These are phyloP conservation scores for Fusarium veterinarium DNA, from an alignment of 2,329 filamentous ascomycete genomes.

Conservation along the genomic window DNA sequence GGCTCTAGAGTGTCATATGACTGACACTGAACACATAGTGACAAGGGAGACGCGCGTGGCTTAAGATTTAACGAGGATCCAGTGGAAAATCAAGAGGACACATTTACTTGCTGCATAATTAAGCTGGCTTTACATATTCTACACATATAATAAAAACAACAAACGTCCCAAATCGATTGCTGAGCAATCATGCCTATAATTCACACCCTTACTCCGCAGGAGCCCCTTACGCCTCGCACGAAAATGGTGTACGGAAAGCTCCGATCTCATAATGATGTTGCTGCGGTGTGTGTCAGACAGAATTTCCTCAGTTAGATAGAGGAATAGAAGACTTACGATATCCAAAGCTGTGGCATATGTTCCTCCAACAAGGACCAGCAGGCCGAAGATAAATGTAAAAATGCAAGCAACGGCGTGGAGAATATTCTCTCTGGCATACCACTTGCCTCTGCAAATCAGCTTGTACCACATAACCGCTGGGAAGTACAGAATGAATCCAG, in stretches of 20 bases:
- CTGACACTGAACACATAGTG: not conserved
- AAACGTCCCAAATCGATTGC: accelerated
- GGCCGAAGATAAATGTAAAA: constrained; percentile 29
- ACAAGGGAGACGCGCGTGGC: accelerated
- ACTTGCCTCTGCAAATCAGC: constrained; percentile 46
- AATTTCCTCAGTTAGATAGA: accelerated
- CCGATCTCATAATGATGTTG: constrained; percentile 32
- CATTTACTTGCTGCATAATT: not conserved
- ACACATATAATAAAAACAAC: accelerated
- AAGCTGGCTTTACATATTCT: accelerated
- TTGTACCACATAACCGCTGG: constrained; percentile 56
- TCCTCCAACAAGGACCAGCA: constrained; percentile 24
- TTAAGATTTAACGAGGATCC: no score
- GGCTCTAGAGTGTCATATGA: not conserved
- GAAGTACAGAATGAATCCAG: constrained; percentile 53
- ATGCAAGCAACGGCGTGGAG: constrained; percentile 11
- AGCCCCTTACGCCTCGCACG: not conserved
- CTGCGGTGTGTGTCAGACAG: not conserved
- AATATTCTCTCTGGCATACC: constrained; percentile 33
- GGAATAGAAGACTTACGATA: constrained; percentile 9
- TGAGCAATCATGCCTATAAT: not conserved
- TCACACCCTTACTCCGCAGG: accelerated
- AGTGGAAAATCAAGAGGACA: not conserved
- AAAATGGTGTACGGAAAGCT: constrained; percentile 26
- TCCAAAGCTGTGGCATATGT: constrained; percentile 33